Evolutionary conservation across 2,329 filamentous ascomycete genomes (phyloP), one percentile per base, ranked within the genome.

Genomic region (Fusarium temperatum): DNA sequence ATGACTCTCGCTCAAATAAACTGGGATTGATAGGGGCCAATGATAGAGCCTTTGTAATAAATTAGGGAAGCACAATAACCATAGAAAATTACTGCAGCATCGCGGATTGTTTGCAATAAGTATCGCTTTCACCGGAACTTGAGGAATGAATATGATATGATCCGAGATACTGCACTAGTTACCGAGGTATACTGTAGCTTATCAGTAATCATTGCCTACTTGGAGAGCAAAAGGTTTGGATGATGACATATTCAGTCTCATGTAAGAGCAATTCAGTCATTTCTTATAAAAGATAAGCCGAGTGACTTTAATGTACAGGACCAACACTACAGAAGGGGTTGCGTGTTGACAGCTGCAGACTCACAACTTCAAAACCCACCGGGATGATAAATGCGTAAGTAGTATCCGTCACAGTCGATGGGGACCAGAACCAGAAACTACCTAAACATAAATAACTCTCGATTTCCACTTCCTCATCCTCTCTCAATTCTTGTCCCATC

Each of bases 341-440:
- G 41, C 22, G 28, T 28, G 26, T n/a, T n/a, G 30, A n/a, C 14
- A 32, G n/a, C 32, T 38, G 26, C 45, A 47, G 17, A 50, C 28
- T 65, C 24, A 65, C 51, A 42, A 28, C 68, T 70, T 44, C 57
- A 63, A 57, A 71, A 66, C 47, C 66, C 68, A 45, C 71, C 72
- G 72, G 72, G 72, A 74, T 74, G 59, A 72, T 72, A 68, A 69
- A 57, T 74, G 71, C 72, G 35, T 72, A 62, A 73, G 72, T 75
- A 73, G 72, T 75, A 74, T 74, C 72, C 68, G 72, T 70, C 67
- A 70, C 67, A 70, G 68, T 72, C 20, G 66, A 73, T 73, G 70
- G 71, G 70, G 70, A 55, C 39, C 38, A 73, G 70, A 63, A 24
- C 53, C 44, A 47, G 51, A 64, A 45, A 41, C 39, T 54, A 53